Base-by-base conservation (phyloP, 1,284 basidiomycete species). In the Dichomitus squalens region DNA sequence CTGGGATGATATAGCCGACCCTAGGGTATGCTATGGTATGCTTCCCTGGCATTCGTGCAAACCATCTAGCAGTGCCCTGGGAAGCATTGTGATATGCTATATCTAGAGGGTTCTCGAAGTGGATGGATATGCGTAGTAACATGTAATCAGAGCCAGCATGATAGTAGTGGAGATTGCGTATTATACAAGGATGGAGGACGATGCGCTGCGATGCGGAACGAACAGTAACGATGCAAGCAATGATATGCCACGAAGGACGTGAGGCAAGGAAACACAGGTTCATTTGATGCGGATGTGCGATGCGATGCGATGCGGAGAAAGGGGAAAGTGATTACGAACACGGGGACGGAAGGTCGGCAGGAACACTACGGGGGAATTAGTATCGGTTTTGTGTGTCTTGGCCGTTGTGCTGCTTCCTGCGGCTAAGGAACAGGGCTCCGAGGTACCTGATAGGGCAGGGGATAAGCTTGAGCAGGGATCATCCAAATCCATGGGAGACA, bases 371-470 rank as follows among this genome's bases (percentile, higher is more conserved):
- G 33, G 18, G 8, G 46, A 33, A 57, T 41, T 48, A 55, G 25
- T 38, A 18, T 38, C 43, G 36, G 12, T 35, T 46, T 16, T 50
- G 51, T n/a, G 46, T 11, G 4, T 21, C 29, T 46, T 35, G 41
- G 43, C 27, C 25, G 52, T 61, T 53, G 29, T 81, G 69, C 52
- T 79, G 76, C 59, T 79, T 79, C 67, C 86, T 78, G 51, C 88
- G 80, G 52, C 76, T 83, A 47, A 90, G 78, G 65, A 90, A 83
- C 40, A 87, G 69, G 2, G 80, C 80, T 33, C 86, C 82, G 35
- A 90, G 70, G 8, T 83, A 64, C 53, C 79, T 81, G 53, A 31
- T 4, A 25, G n/a, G 12, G 18, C 18, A 31, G 18, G 16, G 4
- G 27, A 46, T 55, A 25, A 53, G 23, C 18, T 27, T 55, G 46